A percentile compares a stretch with the other conserved stretches of the same genome.
Evolutionary conservation across 768 basidiomycete species (phyloP).

Genomic region (button mushroom (Agaricus bisporus)): DNA sequence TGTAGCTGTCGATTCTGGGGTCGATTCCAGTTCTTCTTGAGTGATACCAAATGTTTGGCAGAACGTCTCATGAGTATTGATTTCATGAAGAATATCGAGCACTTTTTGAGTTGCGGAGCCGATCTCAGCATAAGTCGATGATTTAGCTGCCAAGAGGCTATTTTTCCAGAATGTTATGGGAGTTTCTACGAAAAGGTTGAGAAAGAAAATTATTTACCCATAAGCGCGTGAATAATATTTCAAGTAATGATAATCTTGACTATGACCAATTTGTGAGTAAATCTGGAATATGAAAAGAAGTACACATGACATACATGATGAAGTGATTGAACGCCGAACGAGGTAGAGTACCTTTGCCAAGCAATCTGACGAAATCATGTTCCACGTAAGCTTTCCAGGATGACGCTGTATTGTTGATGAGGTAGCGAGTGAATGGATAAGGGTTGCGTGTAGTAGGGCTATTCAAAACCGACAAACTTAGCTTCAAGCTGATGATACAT

Average conservation of each 20-base stretch:
- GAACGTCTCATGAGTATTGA: conserved; percentile 62
- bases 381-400: conserved; percentile 74
- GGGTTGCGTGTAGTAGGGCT: conserved; percentile 58
- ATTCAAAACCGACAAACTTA: neutral
- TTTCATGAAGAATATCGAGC: conserved; percentile 60
- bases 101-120: conserved; percentile 58
- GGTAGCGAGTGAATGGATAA: conserved; percentile 44
- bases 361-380: conserved; percentile 76
- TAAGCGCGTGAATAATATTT: conserved; percentile 85
- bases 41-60: conserved; percentile 69
- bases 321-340: conserved; percentile 73
- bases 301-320: conserved; percentile 54
- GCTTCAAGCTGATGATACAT: neutral
- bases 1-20: conserved; percentile 64
- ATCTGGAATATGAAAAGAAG: neutral
- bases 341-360: conserved; percentile 68
- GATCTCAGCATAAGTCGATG: conserved; percentile 57
- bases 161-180: neutral
- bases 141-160: conserved; percentile 77
- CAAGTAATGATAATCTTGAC: conserved; percentile 79
- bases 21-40: conserved; percentile 49
- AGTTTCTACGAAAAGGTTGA: neutral
- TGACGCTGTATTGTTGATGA: conserved; percentile 31
- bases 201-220: conserved; percentile 30
- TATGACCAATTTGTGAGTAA: conserved; percentile 18